phyloP scores from a whole-genome alignment of 345 rosid genomes.

The Schrenkiella parvula region DNA sequence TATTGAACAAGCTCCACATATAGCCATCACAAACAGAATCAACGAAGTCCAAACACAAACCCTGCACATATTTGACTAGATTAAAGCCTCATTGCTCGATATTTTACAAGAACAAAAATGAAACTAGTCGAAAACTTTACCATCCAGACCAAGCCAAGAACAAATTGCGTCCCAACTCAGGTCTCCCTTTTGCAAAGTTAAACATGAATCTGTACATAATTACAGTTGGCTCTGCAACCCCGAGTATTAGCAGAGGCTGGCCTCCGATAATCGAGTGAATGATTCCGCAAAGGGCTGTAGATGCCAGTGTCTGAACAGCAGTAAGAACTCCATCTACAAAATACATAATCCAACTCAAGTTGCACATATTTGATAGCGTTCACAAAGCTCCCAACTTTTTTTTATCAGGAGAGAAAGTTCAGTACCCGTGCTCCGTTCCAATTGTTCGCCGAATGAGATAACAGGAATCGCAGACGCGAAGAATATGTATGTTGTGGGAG shows the following conservation, averaged over 20 bases:
- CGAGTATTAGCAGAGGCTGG: conserved; percentile 86
- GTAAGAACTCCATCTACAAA: conserved; percentile 78
- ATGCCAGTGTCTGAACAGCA: conserved; percentile 92
- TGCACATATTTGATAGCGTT: background rate
- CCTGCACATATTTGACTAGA: conserved; percentile 38
- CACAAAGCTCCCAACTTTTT: background rate
- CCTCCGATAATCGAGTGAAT: conserved; percentile 93
- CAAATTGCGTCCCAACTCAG: conserved; percentile 73
- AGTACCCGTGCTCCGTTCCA: conserved; percentile 88
- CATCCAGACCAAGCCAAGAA: conserved; percentile 95
- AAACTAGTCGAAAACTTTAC: conserved; percentile 32
- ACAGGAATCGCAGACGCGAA: conserved; percentile 98
- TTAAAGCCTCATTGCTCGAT: background rate
- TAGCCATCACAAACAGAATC: conserved; percentile 69
- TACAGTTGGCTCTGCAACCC: conserved; percentile 99
- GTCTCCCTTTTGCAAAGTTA: conserved; percentile 80
- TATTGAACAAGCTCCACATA: conserved; percentile 93
- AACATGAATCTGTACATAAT: conserved; percentile 96
- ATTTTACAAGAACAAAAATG: background rate
- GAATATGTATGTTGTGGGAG: conserved; percentile 96
- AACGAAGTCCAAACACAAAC: conserved; percentile 94
- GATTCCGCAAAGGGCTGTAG: conserved; percentile 82
- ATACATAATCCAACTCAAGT: background rate
- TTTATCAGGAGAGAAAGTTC: background rate
- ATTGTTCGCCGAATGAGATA: conserved; percentile 94